Conservation (phyloP, 768 basidiomycete genomes). For the Lactifluus volemus region DNA sequence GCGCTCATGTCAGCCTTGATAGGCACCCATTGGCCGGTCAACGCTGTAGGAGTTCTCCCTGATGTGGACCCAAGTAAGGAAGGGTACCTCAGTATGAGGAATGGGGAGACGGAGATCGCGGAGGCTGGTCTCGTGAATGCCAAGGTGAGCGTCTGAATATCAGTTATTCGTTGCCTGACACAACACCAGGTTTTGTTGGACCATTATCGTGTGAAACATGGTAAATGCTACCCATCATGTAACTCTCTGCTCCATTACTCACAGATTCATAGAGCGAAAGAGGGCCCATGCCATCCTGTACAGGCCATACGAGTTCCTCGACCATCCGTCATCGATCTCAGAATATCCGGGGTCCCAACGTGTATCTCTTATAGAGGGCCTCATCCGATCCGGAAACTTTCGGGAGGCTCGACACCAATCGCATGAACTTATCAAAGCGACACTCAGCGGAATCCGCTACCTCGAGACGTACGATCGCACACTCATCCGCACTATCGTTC, state of each 20-base stretch:
- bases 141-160: constrained; percentile 30
- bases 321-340: constrained; percentile 23
- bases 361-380: constrained; percentile 36
- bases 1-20: constrained; percentile 68
- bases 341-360: constrained; percentile 29
- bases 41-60: constrained; percentile 74
- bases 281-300: constrained; percentile 49
- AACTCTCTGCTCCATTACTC: background rate
- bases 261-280: constrained; percentile 46
- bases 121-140: constrained; percentile 55
- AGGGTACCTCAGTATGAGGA: constrained; percentile 45
- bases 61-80: constrained; percentile 54
- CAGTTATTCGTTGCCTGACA: background rate
- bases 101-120: constrained; percentile 45
- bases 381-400: constrained; percentile 39
- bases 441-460: constrained; percentile 60
- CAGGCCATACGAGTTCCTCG: constrained; percentile 47
- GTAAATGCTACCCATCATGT: constrained; percentile 31
- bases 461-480: constrained; percentile 71
- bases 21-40: constrained; percentile 69
- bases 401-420: constrained; percentile 41
- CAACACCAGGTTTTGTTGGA: constrained; percentile 53
- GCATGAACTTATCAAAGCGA: constrained; percentile 40
- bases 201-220: constrained; percentile 70
- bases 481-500: constrained; percentile 61